Conservation (phyloP, 2,329 filamentous ascomycete genomes). For the Fusarium pilosicola region DNA sequence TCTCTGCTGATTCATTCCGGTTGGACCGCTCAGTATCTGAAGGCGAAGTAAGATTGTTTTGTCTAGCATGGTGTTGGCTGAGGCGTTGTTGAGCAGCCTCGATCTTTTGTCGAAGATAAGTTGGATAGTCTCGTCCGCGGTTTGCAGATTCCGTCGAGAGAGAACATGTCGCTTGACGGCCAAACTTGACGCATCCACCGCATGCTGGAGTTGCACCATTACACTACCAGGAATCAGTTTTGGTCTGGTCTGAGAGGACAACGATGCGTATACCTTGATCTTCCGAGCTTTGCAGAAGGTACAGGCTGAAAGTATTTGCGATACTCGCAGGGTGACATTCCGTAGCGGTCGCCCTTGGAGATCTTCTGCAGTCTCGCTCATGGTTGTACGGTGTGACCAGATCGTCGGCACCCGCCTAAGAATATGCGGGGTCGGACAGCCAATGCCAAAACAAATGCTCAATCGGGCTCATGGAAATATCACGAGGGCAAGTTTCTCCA, state of each 20-base stretch:
- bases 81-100: not conserved
- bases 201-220: conserved; percentile 5
- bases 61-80: not conserved
- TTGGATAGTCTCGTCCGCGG: not conserved
- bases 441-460: not conserved
- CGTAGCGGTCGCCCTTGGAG: not conserved
- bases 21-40: not conserved
- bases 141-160: not conserved
- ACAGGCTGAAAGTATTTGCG: conserved; percentile 3
- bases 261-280: not conserved
- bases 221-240: not conserved
- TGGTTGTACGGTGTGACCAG: not conserved
- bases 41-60: fast-evolving
- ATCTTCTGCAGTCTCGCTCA: not conserved
- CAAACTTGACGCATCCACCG: not conserved
- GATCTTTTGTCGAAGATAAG: conserved; percentile 3
- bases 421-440: fast-evolving
- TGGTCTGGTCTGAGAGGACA: fast-evolving
- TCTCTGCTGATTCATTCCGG: not conserved
- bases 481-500: not conserved
- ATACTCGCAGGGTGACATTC: not conserved
- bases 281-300: conserved; percentile 11
- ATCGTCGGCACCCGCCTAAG: not conserved
- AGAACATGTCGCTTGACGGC: not conserved
- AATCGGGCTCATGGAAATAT: not conserved